A percentile compares a stretch with the other conserved stretches of the same genome.
These are phyloP conservation scores for Neonectria sp. DNA, from an alignment of 2,329 filamentous ascomycete genomes.

Conservation along the genomic window DNA sequence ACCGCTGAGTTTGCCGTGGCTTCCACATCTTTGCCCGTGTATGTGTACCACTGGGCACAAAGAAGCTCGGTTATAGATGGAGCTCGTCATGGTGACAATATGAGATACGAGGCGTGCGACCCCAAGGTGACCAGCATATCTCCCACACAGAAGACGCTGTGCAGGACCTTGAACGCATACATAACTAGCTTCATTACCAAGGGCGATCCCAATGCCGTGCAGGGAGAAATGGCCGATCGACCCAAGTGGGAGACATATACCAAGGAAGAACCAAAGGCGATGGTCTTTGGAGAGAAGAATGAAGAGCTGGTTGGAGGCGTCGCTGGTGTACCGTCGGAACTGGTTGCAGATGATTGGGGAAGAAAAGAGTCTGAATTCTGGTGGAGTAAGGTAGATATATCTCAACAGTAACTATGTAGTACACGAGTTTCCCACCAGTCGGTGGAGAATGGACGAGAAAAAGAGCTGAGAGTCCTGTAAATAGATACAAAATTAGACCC, in stretches of 20 bases:
- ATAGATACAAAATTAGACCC: neutral
- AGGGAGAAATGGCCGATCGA: conserved; percentile 34
- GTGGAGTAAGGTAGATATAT: conserved; percentile 59
- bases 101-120: conserved; percentile 62
- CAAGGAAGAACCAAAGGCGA: conserved; percentile 47
- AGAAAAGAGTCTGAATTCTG: conserved; percentile 62
- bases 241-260: conserved; percentile 56
- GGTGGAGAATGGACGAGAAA: neutral
- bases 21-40: conserved; percentile 36
- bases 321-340: conserved; percentile 53
- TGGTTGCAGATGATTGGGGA: conserved; percentile 59
- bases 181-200: conserved; percentile 63
- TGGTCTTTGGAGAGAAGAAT: conserved; percentile 63
- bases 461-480: neutral
- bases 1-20: conserved; percentile 54
- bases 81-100: conserved; percentile 64
- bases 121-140: conserved; percentile 53
- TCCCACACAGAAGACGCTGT: conserved; percentile 57
- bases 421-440: neutral
- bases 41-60: conserved; percentile 60
- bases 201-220: conserved; percentile 60
- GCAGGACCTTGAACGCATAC: conserved; percentile 62
- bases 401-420: conserved; percentile 47
- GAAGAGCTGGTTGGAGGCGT: conserved; percentile 63
- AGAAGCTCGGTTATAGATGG: conserved; percentile 59